Evolutionary conservation across 495 filamentous ascomycete genomes (phyloP).

Genomic region (Lindgomyces ingoldianus): DNA sequence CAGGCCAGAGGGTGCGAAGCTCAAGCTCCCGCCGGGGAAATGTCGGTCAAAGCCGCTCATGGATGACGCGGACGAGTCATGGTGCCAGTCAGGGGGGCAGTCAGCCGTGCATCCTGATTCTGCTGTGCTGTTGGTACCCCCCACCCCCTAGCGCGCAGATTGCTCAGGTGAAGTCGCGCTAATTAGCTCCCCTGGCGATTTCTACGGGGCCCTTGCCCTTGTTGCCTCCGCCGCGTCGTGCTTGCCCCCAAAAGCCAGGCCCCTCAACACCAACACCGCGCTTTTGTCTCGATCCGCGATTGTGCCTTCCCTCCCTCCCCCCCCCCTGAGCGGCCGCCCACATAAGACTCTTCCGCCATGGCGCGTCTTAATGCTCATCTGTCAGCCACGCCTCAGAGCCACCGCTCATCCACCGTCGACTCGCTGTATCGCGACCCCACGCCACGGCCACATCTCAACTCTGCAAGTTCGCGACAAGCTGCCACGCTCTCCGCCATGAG

Average conservation of each 20-base stretch:
- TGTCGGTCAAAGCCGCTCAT: neutral
- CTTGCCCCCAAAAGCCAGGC: too few species aligned
- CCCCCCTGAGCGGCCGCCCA: neutral
- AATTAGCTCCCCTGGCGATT: too few species aligned
- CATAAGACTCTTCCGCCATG: too few species aligned
- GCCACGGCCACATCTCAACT: neutral
- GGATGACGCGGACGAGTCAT: too few species aligned
- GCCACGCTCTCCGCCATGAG: constrained; percentile 45
- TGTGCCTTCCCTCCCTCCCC: neutral
- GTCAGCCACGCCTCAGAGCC: constrained; percentile 21
- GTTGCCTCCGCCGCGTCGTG: too few species aligned
- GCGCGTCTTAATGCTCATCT: constrained; percentile 34
- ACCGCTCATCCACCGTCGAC: constrained; percentile 23
- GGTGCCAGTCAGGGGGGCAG: too few species aligned
- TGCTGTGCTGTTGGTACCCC: too few species aligned
- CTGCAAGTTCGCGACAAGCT: constrained; percentile 5
- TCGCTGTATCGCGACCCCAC: constrained; percentile 34
- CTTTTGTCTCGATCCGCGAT: too few species aligned
- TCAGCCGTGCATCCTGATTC: too few species aligned
- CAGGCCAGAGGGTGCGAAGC: too few species aligned
- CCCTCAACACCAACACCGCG: too few species aligned
- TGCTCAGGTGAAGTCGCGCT: neutral
- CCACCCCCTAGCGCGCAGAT: neutral
- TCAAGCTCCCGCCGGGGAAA: neutral
- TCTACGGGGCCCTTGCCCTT: too few species aligned